Conservation (phyloP, 495 filamentous ascomycete species). For the Xylaria palmicola region DNA sequence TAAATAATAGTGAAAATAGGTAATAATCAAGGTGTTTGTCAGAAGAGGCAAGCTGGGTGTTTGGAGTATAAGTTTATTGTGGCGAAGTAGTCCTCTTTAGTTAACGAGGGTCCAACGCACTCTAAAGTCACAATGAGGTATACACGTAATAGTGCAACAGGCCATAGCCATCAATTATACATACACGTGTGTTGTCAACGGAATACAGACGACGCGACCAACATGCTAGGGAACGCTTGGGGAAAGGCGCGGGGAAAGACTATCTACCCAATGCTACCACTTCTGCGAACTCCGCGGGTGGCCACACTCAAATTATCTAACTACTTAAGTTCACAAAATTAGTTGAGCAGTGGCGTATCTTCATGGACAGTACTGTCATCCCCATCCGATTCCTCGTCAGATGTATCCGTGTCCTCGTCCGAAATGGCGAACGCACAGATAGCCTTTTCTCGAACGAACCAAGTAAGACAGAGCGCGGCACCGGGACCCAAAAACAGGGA, state of each 20-base stretch:
- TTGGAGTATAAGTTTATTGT: too few species aligned
- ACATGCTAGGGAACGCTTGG: not conserved
- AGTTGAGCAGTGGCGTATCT: constrained; percentile 12
- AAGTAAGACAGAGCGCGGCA: constrained; percentile 37
- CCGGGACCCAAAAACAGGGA: constrained; percentile 38
- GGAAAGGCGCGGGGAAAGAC: not conserved
- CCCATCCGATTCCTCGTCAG: constrained; percentile 10
- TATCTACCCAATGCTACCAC: not conserved
- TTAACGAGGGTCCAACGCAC: not conserved
- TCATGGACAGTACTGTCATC: constrained; percentile 18
- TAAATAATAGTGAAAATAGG: too few species aligned
- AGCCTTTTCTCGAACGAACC: constrained; percentile 36
- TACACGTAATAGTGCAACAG: not conserved
- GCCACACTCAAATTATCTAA: not conserved
- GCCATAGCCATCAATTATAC: not conserved
- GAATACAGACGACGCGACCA: not conserved
- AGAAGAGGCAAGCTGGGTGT: too few species aligned
- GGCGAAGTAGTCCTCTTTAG: too few species aligned
- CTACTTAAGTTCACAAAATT: not conserved
- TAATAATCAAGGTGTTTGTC: too few species aligned
- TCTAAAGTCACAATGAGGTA: not conserved
- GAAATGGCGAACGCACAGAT: constrained; percentile 19
- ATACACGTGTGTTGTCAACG: not conserved
- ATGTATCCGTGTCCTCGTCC: constrained; percentile 3
- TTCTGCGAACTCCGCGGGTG: too few species aligned